Evolutionary conservation across 176 grass and related monocot genomes (phyloP), one percentile per base, ranked within the genome.

Genomic region (Coix lacrymajobi): DNA sequence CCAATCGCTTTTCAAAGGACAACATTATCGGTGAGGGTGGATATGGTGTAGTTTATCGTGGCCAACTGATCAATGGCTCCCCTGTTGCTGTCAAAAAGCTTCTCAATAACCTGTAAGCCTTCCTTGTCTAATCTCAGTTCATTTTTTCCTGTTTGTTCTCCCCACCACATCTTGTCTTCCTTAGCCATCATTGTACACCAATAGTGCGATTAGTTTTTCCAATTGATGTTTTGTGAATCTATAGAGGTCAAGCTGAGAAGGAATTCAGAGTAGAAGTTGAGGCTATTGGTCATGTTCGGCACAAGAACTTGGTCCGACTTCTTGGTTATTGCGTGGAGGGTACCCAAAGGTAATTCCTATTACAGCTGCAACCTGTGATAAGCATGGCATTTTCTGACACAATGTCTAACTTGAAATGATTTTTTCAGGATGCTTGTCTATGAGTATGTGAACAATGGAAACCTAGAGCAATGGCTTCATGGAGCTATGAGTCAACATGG

Each of bases 251-350:
- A 86, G 93, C 93, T 20, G 93, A 95, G 82, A 95, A 95, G 79
- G 93, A 95, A 90, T 95, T 95, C 71, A 81, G 90, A 86, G 93
- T 95, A 82, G 93, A 95, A 90, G 93, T 95, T 86, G 93, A 95
- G 76, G 93, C 93, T 69, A 95, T 95, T 60, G 93, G 93, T 84
- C 93, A 95, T 92, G 93, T 95, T 71, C 93, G 93, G 48, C 93
- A 95, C 83, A 95, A 95, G 70, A 95, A 95, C 88, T 83, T 95
- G 36, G 93, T 95, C 30, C 90, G 93, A 37, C 90, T 95, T 83
- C 85, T 95, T 22, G 93, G 90, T 48, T 95, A 92, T 43, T 95
- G 93, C 44, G 85, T 95, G 15, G 93, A 95, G 71, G 93, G 93
- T 84, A 95, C 93, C 80, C 93, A 95, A 72, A 92, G 93, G 93